Evolutionary conservation across 305 asterid genomes (phyloP).

Genomic region (Fraxinus greggii): DNA sequence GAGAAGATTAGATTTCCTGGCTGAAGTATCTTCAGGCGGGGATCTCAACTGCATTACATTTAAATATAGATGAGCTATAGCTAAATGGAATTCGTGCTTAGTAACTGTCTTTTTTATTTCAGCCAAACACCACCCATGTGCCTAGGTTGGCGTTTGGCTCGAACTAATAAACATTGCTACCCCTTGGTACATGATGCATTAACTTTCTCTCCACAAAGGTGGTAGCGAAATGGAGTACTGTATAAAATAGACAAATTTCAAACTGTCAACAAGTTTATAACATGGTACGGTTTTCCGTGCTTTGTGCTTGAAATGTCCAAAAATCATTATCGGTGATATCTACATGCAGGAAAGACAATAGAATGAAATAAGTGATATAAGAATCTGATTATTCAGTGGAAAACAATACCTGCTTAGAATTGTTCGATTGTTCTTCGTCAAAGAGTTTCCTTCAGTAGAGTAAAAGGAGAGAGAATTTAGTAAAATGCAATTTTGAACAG

Average conservation of each 20-base stretch:
- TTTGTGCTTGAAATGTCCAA: background rate
- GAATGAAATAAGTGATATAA: background rate
- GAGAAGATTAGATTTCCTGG: constrained; percentile 34
- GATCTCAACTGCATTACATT: constrained; percentile 38
- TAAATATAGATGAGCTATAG: background rate
- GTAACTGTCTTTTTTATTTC: background rate
- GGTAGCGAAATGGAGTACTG: background rate
- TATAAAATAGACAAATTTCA: background rate
- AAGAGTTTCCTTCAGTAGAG: constrained; percentile 54
- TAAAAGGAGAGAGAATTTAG: constrained; percentile 11
- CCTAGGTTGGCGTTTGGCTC: background rate
- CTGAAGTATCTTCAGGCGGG: constrained; percentile 40
- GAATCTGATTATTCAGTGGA: background rate
- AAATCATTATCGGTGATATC: background rate
- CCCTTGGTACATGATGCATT: background rate
- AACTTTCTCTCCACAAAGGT: background rate
- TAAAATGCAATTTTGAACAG: background rate
- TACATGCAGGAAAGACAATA: background rate
- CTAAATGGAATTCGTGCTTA: background rate
- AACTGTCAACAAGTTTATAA: background rate
- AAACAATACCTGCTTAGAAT: constrained; percentile 44
- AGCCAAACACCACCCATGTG: background rate
- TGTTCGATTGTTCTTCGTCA: constrained; percentile 32
- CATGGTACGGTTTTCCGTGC: background rate
- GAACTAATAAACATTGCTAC: background rate